Evolutionary conservation across 192 early-diverging fungal genomes (phyloP), one percentile per base, ranked within the genome.

Genomic region (Entophlyctis luteolus): DNA sequence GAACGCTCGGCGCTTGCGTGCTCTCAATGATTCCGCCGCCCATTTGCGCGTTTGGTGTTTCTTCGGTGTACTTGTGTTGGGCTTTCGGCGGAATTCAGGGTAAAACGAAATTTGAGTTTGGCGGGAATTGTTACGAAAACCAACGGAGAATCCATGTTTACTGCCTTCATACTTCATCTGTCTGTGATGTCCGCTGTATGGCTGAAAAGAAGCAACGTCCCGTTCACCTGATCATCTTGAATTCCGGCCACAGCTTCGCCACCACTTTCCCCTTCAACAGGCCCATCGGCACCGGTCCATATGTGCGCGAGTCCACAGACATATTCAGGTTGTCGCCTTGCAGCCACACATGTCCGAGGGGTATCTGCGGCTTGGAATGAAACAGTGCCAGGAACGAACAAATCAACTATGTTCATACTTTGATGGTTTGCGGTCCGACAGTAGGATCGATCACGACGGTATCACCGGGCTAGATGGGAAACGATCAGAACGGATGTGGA

Each of bases 321-420:
- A 92, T 90, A 55, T 76, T 87, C 38, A 88, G 80, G 72, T 97
- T 97, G 68, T 97, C 95, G 6, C 95, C 95, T 62, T 88, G 89
- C 4, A 95, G 70, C 95, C 95, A 97, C 25, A 95, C 82, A 58
- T 94, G 88, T 1, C 95, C 95, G 3, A 77, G 67, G 8, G 95
- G 95, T 1, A 96, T 84, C 87, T 89, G 57, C 2, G 58, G 25
- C 23, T 34, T 2, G 49, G 4, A n/a, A n/a, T 49, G 27, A 16
- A 3, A 20, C 23, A 4, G 20, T 29, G 45, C 46, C 20, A 12
- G 39, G 29, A 37, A 10, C 23, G 27, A 45, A 18, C n/a, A n/a
- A 5, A 49, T 67, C 36, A 4, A n/a, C 2, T 47, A 25, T 2
- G 34, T 32, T 67, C 80, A 57, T 74, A 89, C 87, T 48, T 75